Evolutionary conservation across 768 basidiomycete species (phyloP).

Genomic region (Russula sp.): DNA sequence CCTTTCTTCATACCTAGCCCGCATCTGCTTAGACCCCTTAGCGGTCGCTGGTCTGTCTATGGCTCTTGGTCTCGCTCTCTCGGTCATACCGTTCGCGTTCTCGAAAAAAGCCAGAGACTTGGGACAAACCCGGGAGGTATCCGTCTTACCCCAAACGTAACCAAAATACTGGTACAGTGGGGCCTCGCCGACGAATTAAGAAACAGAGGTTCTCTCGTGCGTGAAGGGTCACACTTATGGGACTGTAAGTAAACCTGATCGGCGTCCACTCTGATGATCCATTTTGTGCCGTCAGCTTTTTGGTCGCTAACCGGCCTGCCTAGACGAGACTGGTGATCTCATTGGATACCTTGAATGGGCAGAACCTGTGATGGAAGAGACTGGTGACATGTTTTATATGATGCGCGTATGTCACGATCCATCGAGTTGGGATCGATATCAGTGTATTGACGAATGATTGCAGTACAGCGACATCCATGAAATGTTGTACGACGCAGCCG

Average conservation of each 20-base stretch:
- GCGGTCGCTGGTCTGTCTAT: constrained; percentile 27
- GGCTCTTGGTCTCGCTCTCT: constrained; percentile 26
- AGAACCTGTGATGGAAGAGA: constrained; percentile 15
- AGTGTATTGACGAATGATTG: neutral
- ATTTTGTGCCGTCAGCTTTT: neutral
- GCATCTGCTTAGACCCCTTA: constrained; percentile 1
- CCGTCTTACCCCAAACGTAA: constrained; percentile 27
- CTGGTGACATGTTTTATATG: constrained; percentile 18
- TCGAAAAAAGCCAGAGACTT: constrained; percentile 10
- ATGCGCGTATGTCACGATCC: constrained; percentile 18
- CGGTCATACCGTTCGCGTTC: constrained; percentile 29
- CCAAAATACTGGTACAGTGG: constrained; percentile 28
- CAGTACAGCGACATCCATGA: constrained; percentile 26
- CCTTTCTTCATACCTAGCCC: neutral
- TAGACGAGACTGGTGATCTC: constrained; percentile 19
- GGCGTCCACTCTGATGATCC: neutral
- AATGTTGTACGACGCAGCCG: constrained; percentile 24
- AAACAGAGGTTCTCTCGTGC: constrained; percentile 4
- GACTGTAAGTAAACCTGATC: constrained; percentile 18
- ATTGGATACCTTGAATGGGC: constrained; percentile 21
- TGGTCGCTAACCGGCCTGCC: neutral
- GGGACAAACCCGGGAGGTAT: constrained; percentile 5
- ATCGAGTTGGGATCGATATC: neutral
- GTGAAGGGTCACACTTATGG: constrained; percentile 20
- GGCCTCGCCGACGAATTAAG: constrained; percentile 27